Conservation (phyloP, 306 rosid genomes). For the Trichosanthes cucumerina region DNA sequence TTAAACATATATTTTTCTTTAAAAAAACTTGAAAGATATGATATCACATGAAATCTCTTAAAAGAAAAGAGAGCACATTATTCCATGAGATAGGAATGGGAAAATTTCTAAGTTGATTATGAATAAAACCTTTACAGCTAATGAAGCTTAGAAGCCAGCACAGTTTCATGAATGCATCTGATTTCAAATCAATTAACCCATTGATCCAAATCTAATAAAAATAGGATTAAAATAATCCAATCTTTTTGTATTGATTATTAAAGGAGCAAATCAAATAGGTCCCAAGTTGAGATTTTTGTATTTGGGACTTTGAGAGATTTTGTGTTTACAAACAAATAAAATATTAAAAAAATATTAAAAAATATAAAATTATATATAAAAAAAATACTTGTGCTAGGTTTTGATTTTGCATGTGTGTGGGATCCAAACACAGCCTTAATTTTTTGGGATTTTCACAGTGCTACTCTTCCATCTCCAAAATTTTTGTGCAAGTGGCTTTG, state of each 20-base stretch:
- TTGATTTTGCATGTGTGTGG: background rate
- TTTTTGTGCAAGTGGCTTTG: background rate
- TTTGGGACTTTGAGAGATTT: background rate
- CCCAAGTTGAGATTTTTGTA: background rate
- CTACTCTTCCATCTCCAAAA: background rate
- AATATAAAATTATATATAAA: too few species aligned
- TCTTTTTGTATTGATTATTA: background rate
- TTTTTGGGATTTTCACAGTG: background rate
- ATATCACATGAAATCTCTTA: background rate
- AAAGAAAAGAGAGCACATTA: background rate
- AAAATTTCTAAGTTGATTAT: background rate
- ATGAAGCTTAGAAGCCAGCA: conserved; percentile 4
- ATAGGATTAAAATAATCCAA: background rate
- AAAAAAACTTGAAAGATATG: background rate
- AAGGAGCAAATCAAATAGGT: background rate
- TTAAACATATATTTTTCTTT: too few species aligned
- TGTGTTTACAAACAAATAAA: background rate
- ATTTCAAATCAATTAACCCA: background rate
- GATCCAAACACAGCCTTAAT: background rate
- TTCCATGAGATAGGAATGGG: background rate
- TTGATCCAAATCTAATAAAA: background rate
- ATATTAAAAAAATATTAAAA: background rate
- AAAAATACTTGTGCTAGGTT: background rate
- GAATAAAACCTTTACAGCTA: conserved; percentile 2
- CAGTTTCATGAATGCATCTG: background rate